Percentiles rank a stretch among this genome's conserved stretches.
phyloP scores from a whole-genome alignment of 345 rosid genomes.

The Boechera retrofracta region DNA sequence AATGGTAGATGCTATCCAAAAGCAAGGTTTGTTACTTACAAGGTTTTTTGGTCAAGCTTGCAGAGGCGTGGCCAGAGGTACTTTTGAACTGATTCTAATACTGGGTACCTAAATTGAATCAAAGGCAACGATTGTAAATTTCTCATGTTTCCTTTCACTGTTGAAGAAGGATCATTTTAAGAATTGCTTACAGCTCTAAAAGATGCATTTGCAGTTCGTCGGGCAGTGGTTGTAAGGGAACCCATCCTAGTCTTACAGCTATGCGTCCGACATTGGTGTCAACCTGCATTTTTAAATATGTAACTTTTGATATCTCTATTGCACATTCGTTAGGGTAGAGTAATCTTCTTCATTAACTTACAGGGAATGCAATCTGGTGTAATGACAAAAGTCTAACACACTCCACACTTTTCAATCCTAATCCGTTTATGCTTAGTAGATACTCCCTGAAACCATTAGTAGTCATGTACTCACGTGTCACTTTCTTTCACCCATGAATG shows the following conservation, averaged over 20 bases:
- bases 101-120: constrained; percentile 64
- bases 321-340: constrained; percentile 4
- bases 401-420: constrained; percentile 91
- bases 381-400: constrained; percentile 91
- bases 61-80: constrained; percentile 93
- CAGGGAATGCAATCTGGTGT: constrained; percentile 92
- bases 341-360: constrained; percentile 46
- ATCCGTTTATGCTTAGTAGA: constrained; percentile 76
- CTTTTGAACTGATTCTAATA: constrained; percentile 78
- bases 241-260: constrained; percentile 97
- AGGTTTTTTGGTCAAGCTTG: constrained; percentile 84
- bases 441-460: constrained; percentile 62
- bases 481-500: neutral
- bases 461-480: neutral
- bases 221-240: constrained; percentile 88
- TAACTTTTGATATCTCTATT: constrained; percentile 13
- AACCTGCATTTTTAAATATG: constrained; percentile 51
- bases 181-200: constrained; percentile 69
- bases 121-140: neutral
- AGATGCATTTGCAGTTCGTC: constrained; percentile 94
- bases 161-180: neutral
- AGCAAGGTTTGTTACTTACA: constrained; percentile 50
- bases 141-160: neutral
- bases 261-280: constrained; percentile 97
- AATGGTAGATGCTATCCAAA: constrained; percentile 31